Evolutionary conservation across 768 basidiomycete genomes (phyloP).

Genomic region (Candolleomyces eurysporus): DNA sequence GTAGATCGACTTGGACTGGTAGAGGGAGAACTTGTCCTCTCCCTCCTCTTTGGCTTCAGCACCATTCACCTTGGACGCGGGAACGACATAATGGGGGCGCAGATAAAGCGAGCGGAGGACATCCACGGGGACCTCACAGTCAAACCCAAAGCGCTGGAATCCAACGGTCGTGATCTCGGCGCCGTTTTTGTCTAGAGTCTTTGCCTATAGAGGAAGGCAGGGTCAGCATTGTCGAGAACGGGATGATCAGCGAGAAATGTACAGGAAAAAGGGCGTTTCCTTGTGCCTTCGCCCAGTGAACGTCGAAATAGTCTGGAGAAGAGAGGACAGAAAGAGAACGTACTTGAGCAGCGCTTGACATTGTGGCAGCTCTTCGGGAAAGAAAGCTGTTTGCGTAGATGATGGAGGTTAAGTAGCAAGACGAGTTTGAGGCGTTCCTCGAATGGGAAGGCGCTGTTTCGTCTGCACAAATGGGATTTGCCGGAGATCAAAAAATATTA

Average conservation of each 20-base stretch:
- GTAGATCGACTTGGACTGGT: conserved; percentile 85
- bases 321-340: conserved; percentile 12
- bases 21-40: conserved; percentile 44
- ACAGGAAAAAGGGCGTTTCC: conserved; percentile 1
- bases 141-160: conserved; percentile 84
- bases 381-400: conserved; percentile 16
- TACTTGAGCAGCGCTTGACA: conserved; percentile 24
- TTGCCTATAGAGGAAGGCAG: conserved; percentile 41
- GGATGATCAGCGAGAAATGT: not conserved
- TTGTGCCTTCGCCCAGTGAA: conserved; percentile 4
- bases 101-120: conserved; percentile 86
- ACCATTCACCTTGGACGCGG: conserved; percentile 39
- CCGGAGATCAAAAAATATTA: conserved; percentile 17
- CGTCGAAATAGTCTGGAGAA: conserved; percentile 7
- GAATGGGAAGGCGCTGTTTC: conserved; percentile 2
- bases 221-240: conserved; percentile 3
- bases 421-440: not conserved
- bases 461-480: conserved; percentile 14
- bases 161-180: conserved; percentile 78
- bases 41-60: conserved; percentile 31
- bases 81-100: conserved; percentile 69
- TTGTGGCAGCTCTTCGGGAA: conserved; percentile 6
- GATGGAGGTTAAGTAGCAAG: conserved; percentile 9
- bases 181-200: conserved; percentile 71
- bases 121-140: conserved; percentile 79